Base-by-base conservation (phyloP, 345 rosid genomes). In the Trapa incisa region DNA sequence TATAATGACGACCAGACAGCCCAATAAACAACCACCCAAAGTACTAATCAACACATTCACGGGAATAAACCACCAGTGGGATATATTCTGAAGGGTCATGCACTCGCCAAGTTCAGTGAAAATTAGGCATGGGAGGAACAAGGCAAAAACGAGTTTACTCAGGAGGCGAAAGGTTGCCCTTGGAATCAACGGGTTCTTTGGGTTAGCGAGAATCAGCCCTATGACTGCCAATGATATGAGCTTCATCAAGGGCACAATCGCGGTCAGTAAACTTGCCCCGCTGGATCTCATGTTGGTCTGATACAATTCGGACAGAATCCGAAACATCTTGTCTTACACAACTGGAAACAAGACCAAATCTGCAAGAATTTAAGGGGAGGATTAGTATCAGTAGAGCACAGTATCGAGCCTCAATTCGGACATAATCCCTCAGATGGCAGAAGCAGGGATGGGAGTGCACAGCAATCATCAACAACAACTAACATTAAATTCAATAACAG, bases 51-150 rank as follows among this genome's bases (percentile, higher is more conserved):
- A 45, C 61, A 94, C 97, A 75, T 88, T 91, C 53, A 89, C 85
- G 0, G 99, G 99, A 70, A 94, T 88, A 73, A 94, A 86, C 97
- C 97, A 94, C 99, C 97, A 87, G 15, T 70, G 79, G 53, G 65
- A 62, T 41, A 87, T 69, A 74, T 81, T 87, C 5, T 77, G 69
- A 1, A 89, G 65, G 0, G 95, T 82, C 71, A 91, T 83, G 73
- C 79, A 80, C 82, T 87, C 95, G 39, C 96, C 99, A 13, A 91
- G 84, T 82, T 87, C 91, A 1, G 97, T 87, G 66, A 94, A 94
- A 70, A 91, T 91, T 4, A 94, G 70, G 77, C 99, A 91, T 4
- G 97, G 99, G 75, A 94, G 79, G 86, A 94, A 94, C 4, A 91
- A 63, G 29, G 89, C 96, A 73, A 91, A 94, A 53, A 89, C 96